Evolutionary conservation across 2,329 filamentous ascomycete species (phyloP).

Genomic region (Ceratocystiopsis sp.): DNA sequence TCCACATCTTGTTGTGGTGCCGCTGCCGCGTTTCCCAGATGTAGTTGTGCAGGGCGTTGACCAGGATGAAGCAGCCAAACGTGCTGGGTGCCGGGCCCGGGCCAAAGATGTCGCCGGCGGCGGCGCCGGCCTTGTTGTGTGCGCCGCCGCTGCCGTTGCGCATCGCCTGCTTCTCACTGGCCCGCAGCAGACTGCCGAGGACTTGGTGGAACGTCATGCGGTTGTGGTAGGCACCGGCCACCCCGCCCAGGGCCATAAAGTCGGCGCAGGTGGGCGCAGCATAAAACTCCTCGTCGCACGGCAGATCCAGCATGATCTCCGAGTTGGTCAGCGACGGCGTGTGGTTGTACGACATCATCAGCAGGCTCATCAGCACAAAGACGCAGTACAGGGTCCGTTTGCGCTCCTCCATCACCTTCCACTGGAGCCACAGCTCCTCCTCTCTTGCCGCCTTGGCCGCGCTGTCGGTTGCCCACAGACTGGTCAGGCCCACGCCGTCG

Average conservation of each 20-base stretch:
- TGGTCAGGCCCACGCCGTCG: slow-evolving; percentile 26
- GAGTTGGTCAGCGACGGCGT: slow-evolving; percentile 84
- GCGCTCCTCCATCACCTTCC: slow-evolving; percentile 77
- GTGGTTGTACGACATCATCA: slow-evolving; percentile 88
- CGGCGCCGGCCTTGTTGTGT: no score
- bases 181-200: slow-evolving; percentile 61
- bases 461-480: slow-evolving; percentile 23
- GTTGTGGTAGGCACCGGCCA: slow-evolving; percentile 50
- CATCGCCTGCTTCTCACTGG: slow-evolving; percentile 40
- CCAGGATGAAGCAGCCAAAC: slow-evolving; percentile 79
- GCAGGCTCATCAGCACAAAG: slow-evolving; percentile 77
- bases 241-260: slow-evolving; percentile 64
- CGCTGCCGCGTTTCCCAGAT: slow-evolving; percentile 94
- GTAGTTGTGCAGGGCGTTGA: slow-evolving; percentile 91
- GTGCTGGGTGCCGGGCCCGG: slow-evolving; percentile 54
- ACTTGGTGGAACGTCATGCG: slow-evolving; percentile 67
- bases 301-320: slow-evolving; percentile 74
- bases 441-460: slow-evolving; percentile 29
- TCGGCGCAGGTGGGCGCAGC: slow-evolving; percentile 65
- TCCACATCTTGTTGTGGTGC: slow-evolving; percentile 80
- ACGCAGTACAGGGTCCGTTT: slow-evolving; percentile 86
- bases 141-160: slow-evolving; percentile 22
- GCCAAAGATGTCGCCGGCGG: no score
- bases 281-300: slow-evolving; percentile 87
- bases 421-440: slow-evolving; percentile 67